Percentiles rank a stretch among this genome's conserved stretches.
These are phyloP conservation scores for Vigna mungo DNA, from an alignment of 306 rosid genomes.

Conservation along the genomic window DNA sequence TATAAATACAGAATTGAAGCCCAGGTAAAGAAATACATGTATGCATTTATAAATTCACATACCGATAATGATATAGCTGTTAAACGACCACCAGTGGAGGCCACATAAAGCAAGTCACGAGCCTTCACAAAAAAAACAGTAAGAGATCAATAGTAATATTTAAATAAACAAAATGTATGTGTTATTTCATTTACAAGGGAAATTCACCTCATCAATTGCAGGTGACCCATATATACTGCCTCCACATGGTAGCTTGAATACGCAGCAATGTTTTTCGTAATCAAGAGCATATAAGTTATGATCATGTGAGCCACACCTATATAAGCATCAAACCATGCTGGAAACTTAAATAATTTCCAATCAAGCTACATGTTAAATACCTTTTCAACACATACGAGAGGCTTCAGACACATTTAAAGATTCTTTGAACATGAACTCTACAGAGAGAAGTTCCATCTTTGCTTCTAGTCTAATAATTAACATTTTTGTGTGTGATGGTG, in stretches of 20 bases:
- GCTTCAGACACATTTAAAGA: neutral
- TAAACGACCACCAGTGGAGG: constrained; percentile 82
- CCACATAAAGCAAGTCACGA: constrained; percentile 71
- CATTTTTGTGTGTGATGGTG: neutral
- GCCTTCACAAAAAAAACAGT: constrained; percentile 55
- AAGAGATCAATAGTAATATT: constrained; percentile 31
- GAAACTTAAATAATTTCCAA: constrained; percentile 16
- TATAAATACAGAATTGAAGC: constrained; percentile 25
- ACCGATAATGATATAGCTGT: constrained; percentile 72
- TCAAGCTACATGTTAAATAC: constrained; percentile 15
- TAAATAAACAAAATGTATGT: constrained; percentile 6
- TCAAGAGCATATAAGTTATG: constrained; percentile 89
- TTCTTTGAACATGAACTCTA: constrained; percentile 4
- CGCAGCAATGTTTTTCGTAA: constrained; percentile 71
- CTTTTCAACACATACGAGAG: neutral
- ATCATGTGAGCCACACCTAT: constrained; percentile 98
- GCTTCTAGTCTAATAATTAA: neutral
- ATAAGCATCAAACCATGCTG: constrained; percentile 35
- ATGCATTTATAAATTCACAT: constrained; percentile 38
- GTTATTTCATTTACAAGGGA: constrained; percentile 14
- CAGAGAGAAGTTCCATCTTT: neutral
- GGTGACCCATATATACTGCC: constrained; percentile 96
- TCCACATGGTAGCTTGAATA: constrained; percentile 77
- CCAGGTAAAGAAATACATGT: neutral
- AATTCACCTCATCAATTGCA: constrained; percentile 80